Percentiles rank a stretch among this genome's conserved stretches.
These are phyloP conservation scores for Kurtzmaniella quercitrusa DNA, from an alignment of 1,139 yeast genomes.

Conservation along the genomic window DNA sequence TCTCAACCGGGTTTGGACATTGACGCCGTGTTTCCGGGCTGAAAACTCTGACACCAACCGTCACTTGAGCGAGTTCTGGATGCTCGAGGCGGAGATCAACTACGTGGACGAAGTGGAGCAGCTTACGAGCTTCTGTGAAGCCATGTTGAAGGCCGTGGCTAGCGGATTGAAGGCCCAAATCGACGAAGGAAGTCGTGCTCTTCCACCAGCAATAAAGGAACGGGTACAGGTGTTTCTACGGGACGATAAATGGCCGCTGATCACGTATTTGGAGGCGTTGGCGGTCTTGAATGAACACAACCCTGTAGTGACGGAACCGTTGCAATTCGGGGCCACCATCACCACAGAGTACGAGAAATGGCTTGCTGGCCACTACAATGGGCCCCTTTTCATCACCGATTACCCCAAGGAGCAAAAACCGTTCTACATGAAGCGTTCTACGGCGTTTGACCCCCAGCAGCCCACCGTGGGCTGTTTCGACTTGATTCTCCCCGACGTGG, in stretches of 20 bases:
- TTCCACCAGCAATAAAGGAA: conserved; percentile 18
- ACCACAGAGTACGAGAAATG: conserved; percentile 89
- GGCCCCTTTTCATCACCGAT: conserved; percentile 87
- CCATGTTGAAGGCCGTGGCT: conserved; percentile 59
- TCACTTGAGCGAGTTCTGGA: conserved; percentile 95
- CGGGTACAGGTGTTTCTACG: conserved; percentile 19
- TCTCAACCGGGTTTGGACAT: conserved; percentile 77
- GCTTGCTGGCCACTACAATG: conserved; percentile 63
- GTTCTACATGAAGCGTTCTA: conserved; percentile 74
- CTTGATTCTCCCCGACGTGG: conserved; percentile 80
- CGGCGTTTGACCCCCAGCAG: conserved; percentile 22
- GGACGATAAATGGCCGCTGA: conserved; percentile 55
- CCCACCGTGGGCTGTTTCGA: conserved; percentile 89
- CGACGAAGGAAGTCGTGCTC: conserved; percentile 13
- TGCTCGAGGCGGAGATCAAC: conserved; percentile 89
- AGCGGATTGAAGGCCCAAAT: conserved; percentile 34
- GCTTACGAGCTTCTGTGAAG: conserved; percentile 63
- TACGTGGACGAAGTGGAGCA: conserved; percentile 56
- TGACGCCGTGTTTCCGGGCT: conserved; percentile 92
- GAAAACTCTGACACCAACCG: conserved; percentile 88
- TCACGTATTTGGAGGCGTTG: conserved; percentile 76
- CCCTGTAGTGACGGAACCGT: conserved; percentile 20
- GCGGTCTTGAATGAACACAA: conserved; percentile 34
- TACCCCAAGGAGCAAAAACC: conserved; percentile 82
- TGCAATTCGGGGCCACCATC: conserved; percentile 67